These are phyloP conservation scores for Papiliotrema flavescens DNA, from an alignment of 1,284 basidiomycete genomes.

Conservation along the genomic window DNA sequence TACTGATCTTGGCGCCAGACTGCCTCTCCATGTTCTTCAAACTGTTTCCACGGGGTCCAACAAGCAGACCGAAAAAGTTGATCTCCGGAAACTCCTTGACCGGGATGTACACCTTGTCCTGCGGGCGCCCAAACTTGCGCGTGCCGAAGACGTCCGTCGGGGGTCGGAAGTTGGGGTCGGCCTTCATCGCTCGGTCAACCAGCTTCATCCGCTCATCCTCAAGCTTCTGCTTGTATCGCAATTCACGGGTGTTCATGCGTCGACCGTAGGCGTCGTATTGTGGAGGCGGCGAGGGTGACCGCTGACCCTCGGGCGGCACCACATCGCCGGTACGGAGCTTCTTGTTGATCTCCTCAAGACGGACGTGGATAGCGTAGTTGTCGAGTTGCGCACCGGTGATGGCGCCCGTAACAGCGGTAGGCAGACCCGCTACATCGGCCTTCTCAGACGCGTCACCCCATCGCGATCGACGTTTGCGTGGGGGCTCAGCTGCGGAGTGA, in stretches of 20 bases:
- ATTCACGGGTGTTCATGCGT: conserved; percentile 95
- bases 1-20: conserved; percentile 96
- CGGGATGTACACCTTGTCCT: conserved; percentile 98
- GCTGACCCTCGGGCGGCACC: conserved; percentile 90
- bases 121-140: conserved; percentile 82
- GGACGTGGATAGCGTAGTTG: conserved; percentile 89
- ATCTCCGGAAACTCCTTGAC: conserved; percentile 99
- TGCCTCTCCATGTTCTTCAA: conserved; percentile 99
- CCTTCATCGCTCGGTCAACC: conserved; percentile 93
- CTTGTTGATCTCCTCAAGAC: conserved; percentile 94
- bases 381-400: conserved; percentile 90
- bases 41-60: conserved; percentile 97
- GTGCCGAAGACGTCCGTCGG: conserved; percentile 82
- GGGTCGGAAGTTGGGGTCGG: conserved; percentile 94
- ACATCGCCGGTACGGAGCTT: conserved; percentile 92
- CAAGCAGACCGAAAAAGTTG: conserved; percentile 98
- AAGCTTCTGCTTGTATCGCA: conserved; percentile 94
- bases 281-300: conserved; percentile 93
- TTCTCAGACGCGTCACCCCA: conserved; percentile 84
- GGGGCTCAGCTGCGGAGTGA: conserved; percentile 58
- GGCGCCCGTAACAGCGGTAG: conserved; percentile 86
- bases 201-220: conserved; percentile 94
- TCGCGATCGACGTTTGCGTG: conserved; percentile 87
- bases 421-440: conserved; percentile 79
- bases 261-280: conserved; percentile 96